A percentile compares a stretch with the other conserved stretches of the same genome.
Conservation (phyloP, 306 rosid genomes). For the Hippophae gyantsensis region DNA sequence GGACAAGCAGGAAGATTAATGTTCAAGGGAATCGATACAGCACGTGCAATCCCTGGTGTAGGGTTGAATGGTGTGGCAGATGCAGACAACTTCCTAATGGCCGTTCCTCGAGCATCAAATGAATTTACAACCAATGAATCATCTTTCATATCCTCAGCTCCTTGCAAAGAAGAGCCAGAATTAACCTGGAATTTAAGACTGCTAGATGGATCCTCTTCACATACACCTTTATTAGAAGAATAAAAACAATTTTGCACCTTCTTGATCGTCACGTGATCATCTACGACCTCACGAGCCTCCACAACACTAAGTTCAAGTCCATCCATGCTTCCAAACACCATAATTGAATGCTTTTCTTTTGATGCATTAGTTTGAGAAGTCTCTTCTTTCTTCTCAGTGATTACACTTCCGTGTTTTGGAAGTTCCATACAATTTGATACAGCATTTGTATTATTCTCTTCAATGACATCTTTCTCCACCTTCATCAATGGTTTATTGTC, state of each 20-base stretch:
- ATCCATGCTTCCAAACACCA: conserved; percentile 26
- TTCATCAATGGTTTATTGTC: conserved; percentile 26
- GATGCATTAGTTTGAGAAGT: conserved; percentile 18
- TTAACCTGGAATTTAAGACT: conserved; percentile 29
- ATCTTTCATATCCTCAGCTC: conserved; percentile 44
- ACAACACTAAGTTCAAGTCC: conserved; percentile 27
- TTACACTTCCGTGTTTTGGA: conserved; percentile 32
- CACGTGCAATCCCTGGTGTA: conserved; percentile 52
- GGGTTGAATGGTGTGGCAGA: conserved; percentile 97
- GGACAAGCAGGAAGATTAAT: conserved; percentile 59
- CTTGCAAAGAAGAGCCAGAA: conserved; percentile 31
- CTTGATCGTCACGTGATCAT: conserved; percentile 24
- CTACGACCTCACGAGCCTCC: conserved; percentile 39
- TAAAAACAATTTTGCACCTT: conserved; percentile 25
- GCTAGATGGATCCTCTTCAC: conserved; percentile 33
- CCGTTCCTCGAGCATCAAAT: conserved; percentile 35
- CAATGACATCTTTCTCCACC: conserved; percentile 26
- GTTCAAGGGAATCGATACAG: conserved; percentile 63
- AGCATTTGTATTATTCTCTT: conserved; percentile 32
- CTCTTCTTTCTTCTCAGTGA: conserved; percentile 42
- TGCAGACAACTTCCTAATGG: conserved; percentile 75
- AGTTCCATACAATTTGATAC: conserved; percentile 27
- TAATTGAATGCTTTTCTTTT: conserved; percentile 28
- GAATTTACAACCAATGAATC: conserved; percentile 29
- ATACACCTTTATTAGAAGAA: conserved; percentile 26